phyloP scores from a whole-genome alignment of 2,329 filamentous ascomycete genomes.

The Sporothrix globosa region DNA sequence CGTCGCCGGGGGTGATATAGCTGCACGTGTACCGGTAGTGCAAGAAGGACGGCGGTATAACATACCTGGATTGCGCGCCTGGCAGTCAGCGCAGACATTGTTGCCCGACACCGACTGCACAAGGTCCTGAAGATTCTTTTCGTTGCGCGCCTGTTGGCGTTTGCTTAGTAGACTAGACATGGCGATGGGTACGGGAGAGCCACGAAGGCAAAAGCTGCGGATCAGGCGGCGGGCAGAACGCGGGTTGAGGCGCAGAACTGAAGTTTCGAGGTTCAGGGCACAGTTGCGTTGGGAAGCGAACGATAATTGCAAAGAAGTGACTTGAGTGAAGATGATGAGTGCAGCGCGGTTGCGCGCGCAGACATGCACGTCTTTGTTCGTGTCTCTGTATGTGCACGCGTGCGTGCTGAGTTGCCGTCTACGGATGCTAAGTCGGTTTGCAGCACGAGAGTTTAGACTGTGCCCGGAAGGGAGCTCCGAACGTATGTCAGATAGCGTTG shows the following conservation, averaged over 20 bases:
- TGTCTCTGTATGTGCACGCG: not conserved
- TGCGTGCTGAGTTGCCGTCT: conserved; percentile 1
- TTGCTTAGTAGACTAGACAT: conserved; percentile 78
- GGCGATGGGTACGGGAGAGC: not conserved
- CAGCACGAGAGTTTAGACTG: not conserved
- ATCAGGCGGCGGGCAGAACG: not conserved
- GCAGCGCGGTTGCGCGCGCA: not conserved
- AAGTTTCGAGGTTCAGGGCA: not conserved
- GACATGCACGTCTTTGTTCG: not conserved
- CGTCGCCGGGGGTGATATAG: not conserved
- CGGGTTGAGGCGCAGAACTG: not conserved
- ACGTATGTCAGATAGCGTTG: not conserved
- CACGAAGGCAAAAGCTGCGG: not conserved
- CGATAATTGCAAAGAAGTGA: not conserved
- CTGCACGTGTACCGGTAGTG: conserved; percentile 12
- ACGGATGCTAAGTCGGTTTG: not conserved
- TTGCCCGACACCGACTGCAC: conserved; percentile 84
- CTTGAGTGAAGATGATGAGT: not conserved
- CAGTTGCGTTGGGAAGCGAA: not conserved
- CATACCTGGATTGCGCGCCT: conserved; percentile 83
- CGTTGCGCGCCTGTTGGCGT: conserved; percentile 96
- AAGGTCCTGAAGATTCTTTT: conserved; percentile 86
- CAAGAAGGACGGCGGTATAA: not conserved
- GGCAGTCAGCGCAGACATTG: conserved; percentile 91
- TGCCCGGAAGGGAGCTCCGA: not conserved